Evolutionary conservation across 768 basidiomycete genomes (phyloP).

Genomic region (Tremella fuciformis): DNA sequence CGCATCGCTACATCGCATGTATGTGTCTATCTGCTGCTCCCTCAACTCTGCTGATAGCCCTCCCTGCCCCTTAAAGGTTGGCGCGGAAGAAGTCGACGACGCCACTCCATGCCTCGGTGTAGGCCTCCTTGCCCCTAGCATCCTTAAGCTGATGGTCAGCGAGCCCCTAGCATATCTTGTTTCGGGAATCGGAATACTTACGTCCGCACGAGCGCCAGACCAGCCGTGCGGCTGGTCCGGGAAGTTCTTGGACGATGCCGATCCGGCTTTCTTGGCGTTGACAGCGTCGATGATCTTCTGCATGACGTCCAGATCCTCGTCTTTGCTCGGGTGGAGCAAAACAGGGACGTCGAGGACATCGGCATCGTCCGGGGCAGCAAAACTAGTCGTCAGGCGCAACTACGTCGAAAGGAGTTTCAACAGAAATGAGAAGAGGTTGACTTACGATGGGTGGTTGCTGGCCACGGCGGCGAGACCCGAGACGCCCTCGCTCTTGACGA

Average conservation of each 20-base stretch:
- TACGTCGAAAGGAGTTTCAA: not conserved
- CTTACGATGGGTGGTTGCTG: constrained; percentile 59
- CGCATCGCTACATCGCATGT: too few species aligned
- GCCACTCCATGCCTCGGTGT: constrained; percentile 17
- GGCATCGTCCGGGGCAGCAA: constrained; percentile 55
- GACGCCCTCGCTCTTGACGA: constrained; percentile 13
- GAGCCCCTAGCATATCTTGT: not conserved
- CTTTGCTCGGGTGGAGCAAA: constrained; percentile 61
- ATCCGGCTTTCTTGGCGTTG: constrained; percentile 33
- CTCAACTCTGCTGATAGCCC: not conserved
- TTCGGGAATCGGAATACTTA: constrained; percentile 22
- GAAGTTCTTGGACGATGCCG: constrained; percentile 31
- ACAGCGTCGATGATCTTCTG: constrained; percentile 32
- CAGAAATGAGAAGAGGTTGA: not conserved
- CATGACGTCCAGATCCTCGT: constrained; percentile 60
- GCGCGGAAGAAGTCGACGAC: constrained; percentile 10
- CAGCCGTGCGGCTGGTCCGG: constrained; percentile 36
- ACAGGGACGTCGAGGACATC: constrained; percentile 59
- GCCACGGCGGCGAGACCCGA: constrained; percentile 51
- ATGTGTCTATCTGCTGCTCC: not conserved
- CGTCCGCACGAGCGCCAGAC: constrained; percentile 42
- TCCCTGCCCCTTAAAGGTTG: not conserved
- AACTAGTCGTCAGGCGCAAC: constrained; percentile 45
- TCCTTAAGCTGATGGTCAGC: constrained; percentile 12
- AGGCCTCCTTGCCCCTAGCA: constrained; percentile 11